Base-by-base conservation (phyloP, 352 stramenopile genomes). In the Pythium angustatum region DNA sequence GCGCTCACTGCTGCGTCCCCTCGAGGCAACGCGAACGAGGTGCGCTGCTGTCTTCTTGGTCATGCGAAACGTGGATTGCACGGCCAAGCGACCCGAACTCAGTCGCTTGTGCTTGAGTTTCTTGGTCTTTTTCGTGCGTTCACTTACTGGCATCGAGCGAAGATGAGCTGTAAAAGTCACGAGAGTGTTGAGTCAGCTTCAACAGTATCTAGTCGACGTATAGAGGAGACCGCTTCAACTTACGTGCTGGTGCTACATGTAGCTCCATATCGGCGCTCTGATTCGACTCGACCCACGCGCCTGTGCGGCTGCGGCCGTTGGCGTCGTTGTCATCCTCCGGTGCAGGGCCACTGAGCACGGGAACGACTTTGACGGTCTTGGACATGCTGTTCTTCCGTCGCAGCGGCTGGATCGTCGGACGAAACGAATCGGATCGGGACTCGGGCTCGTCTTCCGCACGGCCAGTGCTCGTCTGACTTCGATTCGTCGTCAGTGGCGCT, bases 381-480 rank as follows among this genome's bases (percentile, higher is more conserved):
- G 40, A 27, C 40, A 47, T 9, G 19, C 19, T 47, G 3, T 2
- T 24, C 19, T 27, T 47, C 12, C 40, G 8, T 5, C n/a, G 40
- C 40, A 47, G 17, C 19, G 40, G n/a, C 40, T 47, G 40, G 40
- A 21, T 12, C 40, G 24, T 26, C 19, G 19, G n/a, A 7, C 15
- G 19, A n/a, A n/a, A n/a, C n/a, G n/a, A n/a, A n/a, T 47, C 40
- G 17, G 17, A 7, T 8, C 17, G 26, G 1, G 40, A 6, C 19
- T 47, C 40, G 40, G 17, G 12, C 6, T 45, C 40, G 34, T n/a
- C 9, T 17, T 40, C 53, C 3, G 10, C 17, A 24, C 48, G 48
- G 4, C 31, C 50, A 28, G n/a, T 43, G 28, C 41, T 62, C 41
- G 54, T 54, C 28, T 62, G 41, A 17, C 43, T 62, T 2, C n/a